Percentiles rank a stretch among this genome's conserved stretches.
These are phyloP conservation scores for Amanita jacksonii DNA, from an alignment of 768 basidiomycete genomes.

Conservation along the genomic window DNA sequence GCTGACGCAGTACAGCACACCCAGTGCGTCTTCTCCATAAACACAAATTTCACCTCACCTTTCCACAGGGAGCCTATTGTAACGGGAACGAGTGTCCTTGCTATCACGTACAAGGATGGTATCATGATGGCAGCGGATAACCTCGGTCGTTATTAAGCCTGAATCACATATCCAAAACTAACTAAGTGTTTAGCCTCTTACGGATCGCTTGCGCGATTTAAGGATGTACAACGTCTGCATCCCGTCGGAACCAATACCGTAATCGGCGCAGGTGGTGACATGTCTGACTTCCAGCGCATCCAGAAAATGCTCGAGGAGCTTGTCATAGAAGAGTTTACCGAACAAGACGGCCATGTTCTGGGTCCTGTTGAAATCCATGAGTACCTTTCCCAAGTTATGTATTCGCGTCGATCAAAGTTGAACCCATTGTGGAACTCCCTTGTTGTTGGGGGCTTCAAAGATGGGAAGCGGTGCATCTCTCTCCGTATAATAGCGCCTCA, in stretches of 20 bases:
- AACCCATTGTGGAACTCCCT: slow-evolving; percentile 94
- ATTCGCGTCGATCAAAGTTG: slow-evolving; percentile 77
- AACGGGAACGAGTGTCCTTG: slow-evolving; percentile 94
- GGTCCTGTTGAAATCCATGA: slow-evolving; percentile 89
- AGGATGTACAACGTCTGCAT: slow-evolving; percentile 85
- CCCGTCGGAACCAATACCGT: slow-evolving; percentile 77
- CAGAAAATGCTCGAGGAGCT: slow-evolving; percentile 73
- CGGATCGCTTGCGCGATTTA: slow-evolving; percentile 94
- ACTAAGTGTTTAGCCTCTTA: slow-evolving; percentile 61
- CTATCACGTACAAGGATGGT: slow-evolving; percentile 90
- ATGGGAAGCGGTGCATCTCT: slow-evolving; percentile 61
- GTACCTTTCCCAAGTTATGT: slow-evolving; percentile 87
- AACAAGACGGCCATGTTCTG: slow-evolving; percentile 75
- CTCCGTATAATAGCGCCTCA: not conserved
- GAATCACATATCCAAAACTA: not conserved
- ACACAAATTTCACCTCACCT: not conserved
- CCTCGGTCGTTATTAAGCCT: slow-evolving; percentile 50
- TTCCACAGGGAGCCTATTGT: slow-evolving; percentile 76
- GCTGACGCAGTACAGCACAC: slow-evolving; percentile 67
- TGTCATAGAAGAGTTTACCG: slow-evolving; percentile 68
- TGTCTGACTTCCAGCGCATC: slow-evolving; percentile 95
- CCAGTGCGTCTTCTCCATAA: slow-evolving; percentile 39
- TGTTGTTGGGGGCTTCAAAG: slow-evolving; percentile 85
- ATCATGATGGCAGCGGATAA: slow-evolving; percentile 99
- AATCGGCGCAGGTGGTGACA: slow-evolving; percentile 90